Percentiles rank a stretch among this genome's conserved stretches.
Conservation (phyloP, 441 rosid species). For the Lepidium campestre region DNA sequence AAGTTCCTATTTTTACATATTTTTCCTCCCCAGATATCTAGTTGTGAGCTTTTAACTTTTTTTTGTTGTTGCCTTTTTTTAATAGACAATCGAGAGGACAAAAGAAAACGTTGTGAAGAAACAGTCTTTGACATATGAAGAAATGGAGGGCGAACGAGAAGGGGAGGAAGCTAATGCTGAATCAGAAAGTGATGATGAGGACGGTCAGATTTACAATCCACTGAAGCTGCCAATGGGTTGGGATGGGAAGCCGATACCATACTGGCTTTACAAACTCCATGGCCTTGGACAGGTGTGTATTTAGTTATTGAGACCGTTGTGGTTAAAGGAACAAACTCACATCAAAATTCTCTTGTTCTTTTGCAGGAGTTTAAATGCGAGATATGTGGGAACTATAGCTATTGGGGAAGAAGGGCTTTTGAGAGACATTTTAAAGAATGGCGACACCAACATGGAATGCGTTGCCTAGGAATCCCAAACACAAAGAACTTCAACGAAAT, state of each 20-base stretch:
- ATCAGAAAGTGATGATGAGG: slow-evolving; percentile 96
- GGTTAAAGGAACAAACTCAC: background rate
- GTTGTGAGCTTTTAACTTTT: background rate
- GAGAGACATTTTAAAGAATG: slow-evolving; percentile 99
- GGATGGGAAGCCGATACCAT: slow-evolving; percentile 99
- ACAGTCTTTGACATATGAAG: slow-evolving; percentile 93
- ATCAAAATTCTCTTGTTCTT: background rate
- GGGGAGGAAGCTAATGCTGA: slow-evolving; percentile 94
- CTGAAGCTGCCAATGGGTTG: slow-evolving; percentile 97
- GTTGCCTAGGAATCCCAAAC: slow-evolving; percentile 96
- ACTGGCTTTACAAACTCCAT: slow-evolving; percentile 98
- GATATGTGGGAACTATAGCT: slow-evolving; percentile 94
- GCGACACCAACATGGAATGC: slow-evolving; percentile 99
- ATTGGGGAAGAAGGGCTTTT: slow-evolving; percentile 97
- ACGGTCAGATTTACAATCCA: slow-evolving; percentile 89
- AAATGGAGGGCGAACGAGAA: slow-evolving; percentile 96
- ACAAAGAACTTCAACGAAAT: slow-evolving; percentile 98
- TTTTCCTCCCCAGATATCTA: background rate
- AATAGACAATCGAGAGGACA: slow-evolving; percentile 72
- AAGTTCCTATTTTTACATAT: background rate
- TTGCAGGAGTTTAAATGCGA: slow-evolving; percentile 91
- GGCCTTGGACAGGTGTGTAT: slow-evolving; percentile 92
- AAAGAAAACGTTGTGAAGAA: slow-evolving; percentile 89
- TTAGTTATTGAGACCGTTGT: background rate
- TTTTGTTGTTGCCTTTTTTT: slow-evolving; percentile 7